Evolutionary conservation across 169 alveolate species (phyloP).

Genomic region (Cyclospora cayetanensis): DNA sequence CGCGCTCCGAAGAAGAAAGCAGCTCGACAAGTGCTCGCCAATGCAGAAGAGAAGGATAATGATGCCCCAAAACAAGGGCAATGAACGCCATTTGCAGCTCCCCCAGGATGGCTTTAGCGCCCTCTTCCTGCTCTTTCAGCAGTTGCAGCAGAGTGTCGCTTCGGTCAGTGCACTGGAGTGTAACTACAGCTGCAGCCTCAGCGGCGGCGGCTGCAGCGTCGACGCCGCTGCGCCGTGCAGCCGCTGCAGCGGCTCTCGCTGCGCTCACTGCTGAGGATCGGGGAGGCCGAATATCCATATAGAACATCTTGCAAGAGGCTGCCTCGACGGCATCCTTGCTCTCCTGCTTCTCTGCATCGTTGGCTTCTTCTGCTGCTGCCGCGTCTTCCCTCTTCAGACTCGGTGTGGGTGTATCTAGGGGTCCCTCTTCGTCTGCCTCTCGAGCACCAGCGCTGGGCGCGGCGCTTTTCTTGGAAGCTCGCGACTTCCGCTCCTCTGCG

Average conservation of each 20-base stretch:
- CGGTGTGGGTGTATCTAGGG: background rate
- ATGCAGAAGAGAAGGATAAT: background rate
- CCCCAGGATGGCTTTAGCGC: background rate
- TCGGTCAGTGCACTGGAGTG: background rate
- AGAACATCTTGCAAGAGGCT: conserved; percentile 1
- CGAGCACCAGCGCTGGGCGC: background rate
- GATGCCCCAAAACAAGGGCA: background rate
- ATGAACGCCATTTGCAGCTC: conserved; percentile 10
- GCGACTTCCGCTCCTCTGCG: background rate
- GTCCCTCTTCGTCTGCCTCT: background rate
- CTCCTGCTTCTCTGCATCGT: background rate
- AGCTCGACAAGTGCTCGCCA: background rate
- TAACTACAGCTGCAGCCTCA: background rate
- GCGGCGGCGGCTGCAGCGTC: conserved; percentile 6
- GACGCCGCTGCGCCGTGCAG: background rate
- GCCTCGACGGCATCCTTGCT: background rate
- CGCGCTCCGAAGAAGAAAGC: background rate
- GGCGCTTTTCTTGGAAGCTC: background rate
- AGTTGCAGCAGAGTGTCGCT: background rate
- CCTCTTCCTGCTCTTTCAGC: background rate
- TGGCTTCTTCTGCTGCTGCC: background rate
- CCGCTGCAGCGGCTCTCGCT: background rate
- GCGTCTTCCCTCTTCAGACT: background rate
- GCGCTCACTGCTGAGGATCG: background rate
- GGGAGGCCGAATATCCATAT: background rate